Percentiles rank a stretch among this genome's conserved stretches.
Conservation (phyloP, 345 rosid species). For the Erodium maritimum region DNA sequence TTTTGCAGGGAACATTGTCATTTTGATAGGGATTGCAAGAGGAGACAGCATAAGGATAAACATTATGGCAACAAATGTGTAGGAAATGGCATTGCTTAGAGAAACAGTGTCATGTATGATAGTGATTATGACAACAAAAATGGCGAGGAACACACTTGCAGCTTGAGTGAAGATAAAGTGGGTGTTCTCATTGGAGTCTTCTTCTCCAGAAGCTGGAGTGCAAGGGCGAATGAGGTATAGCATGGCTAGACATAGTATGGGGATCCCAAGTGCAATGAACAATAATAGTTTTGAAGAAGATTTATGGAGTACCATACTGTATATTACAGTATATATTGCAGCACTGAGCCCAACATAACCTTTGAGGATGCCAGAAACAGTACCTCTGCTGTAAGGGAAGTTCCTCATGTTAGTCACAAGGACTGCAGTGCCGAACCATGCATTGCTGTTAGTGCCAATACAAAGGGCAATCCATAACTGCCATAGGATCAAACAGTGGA, state of each 20-base stretch:
- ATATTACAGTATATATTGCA: conserved; percentile 64
- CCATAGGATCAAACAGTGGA: conserved; percentile 9
- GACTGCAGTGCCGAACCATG: conserved; percentile 83
- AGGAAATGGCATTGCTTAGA: conserved; percentile 30
- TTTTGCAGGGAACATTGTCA: conserved; percentile 68
- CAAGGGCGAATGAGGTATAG: conserved; percentile 74
- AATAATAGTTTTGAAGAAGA: conserved; percentile 57
- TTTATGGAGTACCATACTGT: conserved; percentile 39
- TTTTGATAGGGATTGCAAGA: conserved; percentile 81
- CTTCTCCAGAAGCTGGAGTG: conserved; percentile 78
- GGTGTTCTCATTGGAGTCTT: conserved; percentile 67
- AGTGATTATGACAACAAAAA: conserved; percentile 50
- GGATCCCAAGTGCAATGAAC: conserved; percentile 64
- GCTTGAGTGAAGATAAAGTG: conserved; percentile 66
- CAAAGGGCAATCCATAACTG: conserved; percentile 75
- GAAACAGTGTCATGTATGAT: conserved; percentile 31
- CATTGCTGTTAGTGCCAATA: conserved; percentile 64
- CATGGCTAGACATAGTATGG: conserved; percentile 49
- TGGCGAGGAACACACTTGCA: conserved; percentile 53
- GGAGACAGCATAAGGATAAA: conserved; percentile 54
- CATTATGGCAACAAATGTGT: conserved; percentile 46
- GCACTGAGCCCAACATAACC: conserved; percentile 79
- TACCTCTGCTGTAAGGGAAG: conserved; percentile 71
- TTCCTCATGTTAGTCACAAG: conserved; percentile 92
- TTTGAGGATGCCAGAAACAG: conserved; percentile 76